Evolutionary conservation across 352 stramenopile species (phyloP).

Genomic region (Phytophthora lateralis): DNA sequence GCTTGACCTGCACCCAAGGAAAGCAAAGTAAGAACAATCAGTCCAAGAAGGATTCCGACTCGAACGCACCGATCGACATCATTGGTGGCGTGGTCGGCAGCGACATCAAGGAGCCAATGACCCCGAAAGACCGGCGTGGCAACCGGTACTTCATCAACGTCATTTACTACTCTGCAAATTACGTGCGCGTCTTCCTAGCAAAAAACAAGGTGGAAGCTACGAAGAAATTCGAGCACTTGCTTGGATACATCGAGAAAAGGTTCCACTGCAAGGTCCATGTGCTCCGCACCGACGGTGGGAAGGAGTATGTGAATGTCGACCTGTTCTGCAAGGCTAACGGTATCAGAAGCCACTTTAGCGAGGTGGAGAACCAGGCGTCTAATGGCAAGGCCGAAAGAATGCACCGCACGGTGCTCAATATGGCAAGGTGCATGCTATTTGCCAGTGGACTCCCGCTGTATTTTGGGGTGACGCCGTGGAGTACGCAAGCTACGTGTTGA

Average conservation of each 20-base stretch:
- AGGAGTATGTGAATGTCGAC: constrained; percentile 10
- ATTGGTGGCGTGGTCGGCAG: not conserved
- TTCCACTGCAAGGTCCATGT: not conserved
- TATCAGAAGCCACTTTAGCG: constrained; percentile 23
- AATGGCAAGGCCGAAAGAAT: constrained; percentile 44
- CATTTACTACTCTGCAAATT: not conserved
- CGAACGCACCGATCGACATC: not conserved
- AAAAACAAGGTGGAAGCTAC: not conserved
- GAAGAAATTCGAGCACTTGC: not conserved
- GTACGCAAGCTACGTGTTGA: constrained; percentile 38
- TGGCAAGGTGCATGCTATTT: constrained; percentile 35
- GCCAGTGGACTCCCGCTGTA: constrained; percentile 22
- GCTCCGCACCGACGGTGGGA: not conserved
- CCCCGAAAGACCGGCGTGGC: constrained; percentile 2
- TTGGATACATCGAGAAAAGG: not conserved
- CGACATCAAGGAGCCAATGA: constrained; percentile 10
- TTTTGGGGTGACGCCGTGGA: constrained; percentile 35
- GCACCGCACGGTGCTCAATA: constrained; percentile 40
- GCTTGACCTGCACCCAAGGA: constrained; percentile 2
- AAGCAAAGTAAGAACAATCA: constrained; percentile 7
- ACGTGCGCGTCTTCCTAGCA: not conserved
- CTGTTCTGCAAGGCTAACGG: constrained; percentile 26
- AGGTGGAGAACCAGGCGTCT: constrained; percentile 27
- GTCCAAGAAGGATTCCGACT: constrained; percentile 1
- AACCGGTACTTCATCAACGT: constrained; percentile 18